Percentiles rank a stretch among this genome's conserved stretches.
Conservation (phyloP, 1,284 basidiomycete species). For the Cutaneotrichosporon sp. region DNA sequence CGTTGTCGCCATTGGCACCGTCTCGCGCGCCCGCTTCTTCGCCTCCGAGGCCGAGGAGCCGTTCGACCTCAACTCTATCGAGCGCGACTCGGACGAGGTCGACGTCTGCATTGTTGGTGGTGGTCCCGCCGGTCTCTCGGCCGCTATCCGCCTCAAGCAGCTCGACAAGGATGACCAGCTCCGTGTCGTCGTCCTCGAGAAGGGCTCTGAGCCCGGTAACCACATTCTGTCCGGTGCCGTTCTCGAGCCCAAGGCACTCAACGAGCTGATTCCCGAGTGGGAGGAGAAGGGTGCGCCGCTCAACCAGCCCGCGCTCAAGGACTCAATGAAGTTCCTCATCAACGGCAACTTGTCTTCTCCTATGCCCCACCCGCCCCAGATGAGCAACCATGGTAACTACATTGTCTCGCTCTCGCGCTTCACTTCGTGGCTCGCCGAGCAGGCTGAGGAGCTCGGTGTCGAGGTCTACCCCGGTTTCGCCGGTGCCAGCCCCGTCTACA, state of each 20-base stretch:
- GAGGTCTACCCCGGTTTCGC: slow-evolving; percentile 98
- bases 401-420: slow-evolving; percentile 86
- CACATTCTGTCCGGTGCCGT: slow-evolving; percentile 97
- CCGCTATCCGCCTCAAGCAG: slow-evolving; percentile 96
- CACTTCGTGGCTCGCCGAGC: slow-evolving; percentile 81
- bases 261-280: slow-evolving; percentile 92
- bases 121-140: slow-evolving; percentile 90
- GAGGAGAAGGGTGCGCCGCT: slow-evolving; percentile 62
- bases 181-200: slow-evolving; percentile 92
- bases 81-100: slow-evolving; percentile 80
- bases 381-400: slow-evolving; percentile 93
- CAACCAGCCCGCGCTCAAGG: slow-evolving; percentile 74
- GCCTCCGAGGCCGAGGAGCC: slow-evolving; percentile 34
- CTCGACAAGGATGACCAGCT: slow-evolving; percentile 79
- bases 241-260: slow-evolving; percentile 84
- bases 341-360: slow-evolving; percentile 65
- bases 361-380: slow-evolving; percentile 95
- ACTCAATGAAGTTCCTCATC: slow-evolving; percentile 87
- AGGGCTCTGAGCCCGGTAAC: slow-evolving; percentile 87
- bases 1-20: slow-evolving; percentile 6
- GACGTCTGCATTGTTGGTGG: slow-evolving; percentile 97
- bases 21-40: slow-evolving; percentile 19
- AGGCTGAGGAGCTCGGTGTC: slow-evolving; percentile 83
- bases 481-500: slow-evolving; percentile 76
- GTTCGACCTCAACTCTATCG: slow-evolving; percentile 56